phyloP scores from a whole-genome alignment of 2,329 filamentous ascomycete genomes.

The Pyricularia sp. region DNA sequence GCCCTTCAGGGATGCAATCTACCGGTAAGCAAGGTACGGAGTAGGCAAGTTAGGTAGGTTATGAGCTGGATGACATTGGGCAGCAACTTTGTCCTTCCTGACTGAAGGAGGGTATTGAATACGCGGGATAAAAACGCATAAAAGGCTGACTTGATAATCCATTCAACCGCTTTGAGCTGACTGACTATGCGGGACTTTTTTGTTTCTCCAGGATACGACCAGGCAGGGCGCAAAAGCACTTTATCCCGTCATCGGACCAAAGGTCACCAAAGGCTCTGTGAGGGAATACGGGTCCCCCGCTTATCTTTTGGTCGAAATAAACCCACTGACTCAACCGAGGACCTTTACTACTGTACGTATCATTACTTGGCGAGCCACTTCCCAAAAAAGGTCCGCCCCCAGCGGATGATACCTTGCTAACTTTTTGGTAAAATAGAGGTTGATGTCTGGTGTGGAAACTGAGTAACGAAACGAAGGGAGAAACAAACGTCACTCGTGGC shows the following conservation, averaged over 20 bases:
- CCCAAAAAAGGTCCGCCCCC: neutral
- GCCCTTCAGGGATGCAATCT: neutral
- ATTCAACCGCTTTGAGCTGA: neutral
- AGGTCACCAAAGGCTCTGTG: neutral
- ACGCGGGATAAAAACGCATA: neutral
- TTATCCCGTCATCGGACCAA: neutral
- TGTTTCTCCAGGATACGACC: neutral
- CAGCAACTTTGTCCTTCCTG: neutral
- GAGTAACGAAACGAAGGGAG: neutral
- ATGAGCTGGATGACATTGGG: neutral
- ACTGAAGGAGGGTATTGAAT: neutral
- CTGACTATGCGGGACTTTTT: neutral
- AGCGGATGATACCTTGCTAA: neutral
- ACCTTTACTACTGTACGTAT: neutral
- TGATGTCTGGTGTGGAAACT: neutral
- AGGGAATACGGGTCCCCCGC: neutral
- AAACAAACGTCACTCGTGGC: neutral
- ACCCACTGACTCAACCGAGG: neutral
- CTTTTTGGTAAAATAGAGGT: neutral
- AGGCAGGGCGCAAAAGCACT: neutral
- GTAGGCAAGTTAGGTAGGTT: neutral
- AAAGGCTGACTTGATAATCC: neutral
- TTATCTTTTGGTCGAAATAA: neutral
- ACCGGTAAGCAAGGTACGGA: neutral
- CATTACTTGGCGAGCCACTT: neutral